Percentiles rank a stretch among this genome's conserved stretches.
Evolutionary conservation across 78 protist species (phyloP).

Genomic region (Polysphondylium violaceum): DNA sequence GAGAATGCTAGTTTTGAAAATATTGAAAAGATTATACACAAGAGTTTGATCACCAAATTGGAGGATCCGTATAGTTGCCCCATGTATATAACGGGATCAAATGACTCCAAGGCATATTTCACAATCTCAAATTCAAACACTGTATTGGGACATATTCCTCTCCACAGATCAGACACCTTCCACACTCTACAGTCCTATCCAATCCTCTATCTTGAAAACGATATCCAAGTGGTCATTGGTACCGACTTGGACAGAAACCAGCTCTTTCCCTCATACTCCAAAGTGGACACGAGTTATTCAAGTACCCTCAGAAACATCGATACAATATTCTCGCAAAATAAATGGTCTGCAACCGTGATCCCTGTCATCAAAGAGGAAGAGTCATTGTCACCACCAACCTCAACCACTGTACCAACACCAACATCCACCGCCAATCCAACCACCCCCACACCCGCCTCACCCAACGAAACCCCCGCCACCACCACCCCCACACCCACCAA

Average conservation of each 20-base stretch:
- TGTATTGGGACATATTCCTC: constrained; percentile 47
- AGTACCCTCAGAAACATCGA: constrained; percentile 39
- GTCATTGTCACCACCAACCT: neutral
- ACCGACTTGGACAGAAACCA: constrained; percentile 69
- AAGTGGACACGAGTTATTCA: constrained; percentile 39
- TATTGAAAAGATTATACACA: constrained; percentile 19
- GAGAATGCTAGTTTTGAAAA: constrained; percentile 46
- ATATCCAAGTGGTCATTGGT: constrained; percentile 65
- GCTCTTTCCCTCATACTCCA: constrained; percentile 51
- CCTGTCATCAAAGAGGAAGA: constrained; percentile 17
- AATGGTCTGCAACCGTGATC: constrained; percentile 62
- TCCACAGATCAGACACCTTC: constrained; percentile 64
- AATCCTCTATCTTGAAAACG: constrained; percentile 39
- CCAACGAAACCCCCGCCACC: neutral
- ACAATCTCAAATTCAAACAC: constrained; percentile 10
- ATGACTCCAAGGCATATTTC: constrained; percentile 58
- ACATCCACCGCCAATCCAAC: neutral
- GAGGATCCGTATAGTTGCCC: constrained; percentile 69
- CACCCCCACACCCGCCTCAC: neutral
- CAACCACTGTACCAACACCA: neutral
- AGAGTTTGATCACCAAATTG: constrained; percentile 37
- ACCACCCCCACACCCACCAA: constrained; percentile 2
- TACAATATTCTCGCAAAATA: constrained; percentile 16
- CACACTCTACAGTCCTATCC: constrained; percentile 62
- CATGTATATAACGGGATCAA: constrained; percentile 56